A percentile compares a stretch with the other conserved stretches of the same genome.
These are phyloP conservation scores for Aeschynomene evenia DNA, from an alignment of 306 rosid species.

Conservation along the genomic window DNA sequence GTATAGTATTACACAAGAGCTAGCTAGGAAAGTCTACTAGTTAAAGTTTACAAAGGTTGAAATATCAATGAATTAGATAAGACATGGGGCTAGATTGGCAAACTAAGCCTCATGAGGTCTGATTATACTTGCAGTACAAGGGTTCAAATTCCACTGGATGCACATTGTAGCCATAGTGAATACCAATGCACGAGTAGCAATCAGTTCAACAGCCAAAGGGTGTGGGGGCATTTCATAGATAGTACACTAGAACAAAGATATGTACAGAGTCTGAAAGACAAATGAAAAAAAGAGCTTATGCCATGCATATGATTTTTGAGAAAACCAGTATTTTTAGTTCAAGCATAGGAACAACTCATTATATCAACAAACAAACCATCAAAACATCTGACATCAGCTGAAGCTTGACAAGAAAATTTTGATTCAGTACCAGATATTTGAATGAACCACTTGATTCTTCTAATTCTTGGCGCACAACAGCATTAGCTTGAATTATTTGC, in stretches of 20 bases:
- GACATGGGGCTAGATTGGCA: background rate
- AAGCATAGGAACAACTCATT: conserved; percentile 13
- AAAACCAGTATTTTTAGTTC: background rate
- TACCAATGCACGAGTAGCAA: background rate
- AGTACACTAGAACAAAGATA: background rate
- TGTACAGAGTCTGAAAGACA: background rate
- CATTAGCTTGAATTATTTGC: conserved; percentile 65
- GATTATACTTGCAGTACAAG: background rate
- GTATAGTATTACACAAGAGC: background rate
- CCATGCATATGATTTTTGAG: background rate
- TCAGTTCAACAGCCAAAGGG: background rate
- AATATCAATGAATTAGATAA: background rate
- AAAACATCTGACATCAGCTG: conserved; percentile 17
- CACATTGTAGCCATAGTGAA: background rate
- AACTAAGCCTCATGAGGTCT: background rate
- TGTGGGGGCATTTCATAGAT: background rate
- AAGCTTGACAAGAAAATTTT: conserved; percentile 16
- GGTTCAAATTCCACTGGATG: background rate
- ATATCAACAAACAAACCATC: conserved; percentile 5
- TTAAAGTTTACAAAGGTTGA: background rate
- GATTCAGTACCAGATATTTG: conserved; percentile 57
- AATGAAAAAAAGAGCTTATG: background rate
- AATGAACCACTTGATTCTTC: conserved; percentile 43
- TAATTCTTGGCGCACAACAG: conserved; percentile 50
- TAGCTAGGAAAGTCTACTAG: background rate